A percentile compares a stretch with the other conserved stretches of the same genome.
These are phyloP conservation scores for Microcyclosporella mali DNA, from an alignment of 2,329 filamentous ascomycete genomes.

Conservation along the genomic window DNA sequence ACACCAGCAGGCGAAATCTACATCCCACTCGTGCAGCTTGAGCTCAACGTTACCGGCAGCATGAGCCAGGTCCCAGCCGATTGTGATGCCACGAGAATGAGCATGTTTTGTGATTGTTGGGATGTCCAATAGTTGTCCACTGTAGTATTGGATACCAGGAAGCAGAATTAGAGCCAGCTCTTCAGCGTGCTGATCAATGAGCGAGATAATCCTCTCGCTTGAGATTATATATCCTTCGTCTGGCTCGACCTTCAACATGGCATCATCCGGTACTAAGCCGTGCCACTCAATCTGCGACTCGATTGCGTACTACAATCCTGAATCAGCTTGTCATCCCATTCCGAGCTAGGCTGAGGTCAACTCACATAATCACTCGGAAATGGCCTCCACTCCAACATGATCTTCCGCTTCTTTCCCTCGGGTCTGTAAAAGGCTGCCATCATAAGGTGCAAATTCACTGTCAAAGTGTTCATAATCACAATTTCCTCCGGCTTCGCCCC, in stretches of 20 bases:
- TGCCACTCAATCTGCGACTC: conserved; percentile 73
- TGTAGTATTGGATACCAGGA: conserved; percentile 86
- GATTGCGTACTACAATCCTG: conserved; percentile 80
- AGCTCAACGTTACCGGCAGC: conserved; percentile 79
- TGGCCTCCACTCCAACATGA: conserved; percentile 79
- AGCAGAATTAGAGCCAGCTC: conserved; percentile 71
- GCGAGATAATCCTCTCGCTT: conserved; percentile 63
- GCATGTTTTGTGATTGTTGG: conserved; percentile 71
- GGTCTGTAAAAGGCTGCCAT: conserved; percentile 80
- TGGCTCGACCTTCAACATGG: conserved; percentile 65
- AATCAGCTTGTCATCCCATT: background rate
- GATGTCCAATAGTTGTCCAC: conserved; percentile 82
- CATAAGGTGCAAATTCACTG: conserved; percentile 73
- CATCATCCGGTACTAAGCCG: conserved; percentile 57
- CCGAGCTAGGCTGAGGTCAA: background rate
- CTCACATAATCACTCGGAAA: conserved; percentile 79
- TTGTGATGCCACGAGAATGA: conserved; percentile 60
- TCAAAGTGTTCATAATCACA: conserved; percentile 81
- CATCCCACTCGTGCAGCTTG: conserved; percentile 76
- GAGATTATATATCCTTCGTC: conserved; percentile 56
- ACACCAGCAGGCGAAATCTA: conserved; percentile 90
- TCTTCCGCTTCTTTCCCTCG: conserved; percentile 60
- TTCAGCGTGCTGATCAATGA: conserved; percentile 68
- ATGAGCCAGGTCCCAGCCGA: conserved; percentile 86
- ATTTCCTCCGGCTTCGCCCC: conserved; percentile 68